phyloP scores from a whole-genome alignment of 2,329 filamentous ascomycete genomes.

The Colletotrichum sp. region DNA sequence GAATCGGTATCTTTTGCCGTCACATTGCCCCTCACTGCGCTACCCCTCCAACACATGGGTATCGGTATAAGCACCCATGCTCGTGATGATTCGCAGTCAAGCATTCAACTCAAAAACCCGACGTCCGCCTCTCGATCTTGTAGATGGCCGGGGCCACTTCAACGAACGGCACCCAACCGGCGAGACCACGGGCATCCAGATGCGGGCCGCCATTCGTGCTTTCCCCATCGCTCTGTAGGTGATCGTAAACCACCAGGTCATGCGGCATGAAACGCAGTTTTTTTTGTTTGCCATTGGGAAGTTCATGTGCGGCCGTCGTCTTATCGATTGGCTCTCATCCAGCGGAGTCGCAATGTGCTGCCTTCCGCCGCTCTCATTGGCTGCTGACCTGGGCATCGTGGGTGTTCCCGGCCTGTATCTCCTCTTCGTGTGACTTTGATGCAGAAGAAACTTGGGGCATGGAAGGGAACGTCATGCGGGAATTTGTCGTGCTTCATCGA shows the following conservation, averaged over 20 bases:
- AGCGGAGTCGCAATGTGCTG: slow-evolving; percentile 19
- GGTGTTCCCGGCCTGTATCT: not conserved
- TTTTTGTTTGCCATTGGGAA: not conserved
- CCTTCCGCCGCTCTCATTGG: slow-evolving; percentile 18
- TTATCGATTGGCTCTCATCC: slow-evolving; percentile 12
- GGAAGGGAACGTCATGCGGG: not conserved
- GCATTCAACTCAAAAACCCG: not conserved
- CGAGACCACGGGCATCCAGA: slow-evolving; percentile 15
- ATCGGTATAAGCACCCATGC: not conserved
- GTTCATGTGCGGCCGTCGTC: not conserved
- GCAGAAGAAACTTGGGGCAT: not conserved
- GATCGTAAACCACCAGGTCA: not conserved
- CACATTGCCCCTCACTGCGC: not conserved
- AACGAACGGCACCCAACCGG: slow-evolving; percentile 20
- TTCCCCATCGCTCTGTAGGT: not conserved
- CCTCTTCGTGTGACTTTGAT: not conserved
- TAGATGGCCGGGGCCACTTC: not conserved
- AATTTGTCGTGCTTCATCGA: not conserved
- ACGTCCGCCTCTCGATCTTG: not conserved
- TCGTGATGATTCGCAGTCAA: not conserved
- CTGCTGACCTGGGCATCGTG: not conserved
- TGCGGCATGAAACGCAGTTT: not conserved
- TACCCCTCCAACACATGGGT: not conserved
- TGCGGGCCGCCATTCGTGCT: not conserved
- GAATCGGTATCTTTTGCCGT: not conserved